phyloP scores from a whole-genome alignment of 768 basidiomycete genomes.

The Auricularia heimuer region DNA sequence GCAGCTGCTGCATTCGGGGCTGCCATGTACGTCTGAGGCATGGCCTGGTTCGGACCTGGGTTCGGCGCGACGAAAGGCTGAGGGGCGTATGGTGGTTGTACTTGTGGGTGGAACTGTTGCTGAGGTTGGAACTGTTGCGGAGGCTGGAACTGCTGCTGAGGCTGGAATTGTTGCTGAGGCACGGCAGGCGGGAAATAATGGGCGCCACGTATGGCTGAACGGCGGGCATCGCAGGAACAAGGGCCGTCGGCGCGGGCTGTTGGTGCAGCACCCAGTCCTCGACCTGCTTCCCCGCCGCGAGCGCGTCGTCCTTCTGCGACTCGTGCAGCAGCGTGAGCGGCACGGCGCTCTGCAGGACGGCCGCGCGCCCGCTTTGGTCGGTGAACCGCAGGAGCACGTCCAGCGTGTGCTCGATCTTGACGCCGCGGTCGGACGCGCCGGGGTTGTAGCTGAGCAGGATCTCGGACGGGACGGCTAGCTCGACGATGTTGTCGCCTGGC shows the following conservation, averaged over 20 bases:
- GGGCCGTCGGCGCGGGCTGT: background rate
- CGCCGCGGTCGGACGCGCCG: background rate
- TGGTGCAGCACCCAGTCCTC: background rate
- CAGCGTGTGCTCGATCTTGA: background rate
- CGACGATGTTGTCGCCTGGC: background rate
- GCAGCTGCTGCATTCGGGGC: too few relatives aligned
- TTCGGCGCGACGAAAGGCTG: too few relatives aligned
- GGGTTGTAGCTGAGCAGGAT: background rate
- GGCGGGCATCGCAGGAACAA: background rate
- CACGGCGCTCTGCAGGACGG: background rate
- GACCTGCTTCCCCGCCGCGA: background rate
- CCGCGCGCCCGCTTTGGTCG: background rate
- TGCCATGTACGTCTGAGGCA: too few relatives aligned
- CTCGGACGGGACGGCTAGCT: background rate
- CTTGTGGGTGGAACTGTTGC: too few relatives aligned
- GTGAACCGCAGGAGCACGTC: background rate
- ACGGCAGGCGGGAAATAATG: background rate
- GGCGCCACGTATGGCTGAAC: background rate
- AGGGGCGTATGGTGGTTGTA: too few relatives aligned
- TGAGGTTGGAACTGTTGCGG: too few relatives aligned
- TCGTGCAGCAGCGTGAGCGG: background rate
- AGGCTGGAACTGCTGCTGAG: too few relatives aligned
- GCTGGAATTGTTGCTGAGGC: too few relatives aligned
- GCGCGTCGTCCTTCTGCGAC: background rate
- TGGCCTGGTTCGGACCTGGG: too few relatives aligned